Percentiles rank a stretch among this genome's conserved stretches.
Evolutionary conservation across 257 asterid genomes (phyloP).

Genomic region (Nicotiana attenuata): DNA sequence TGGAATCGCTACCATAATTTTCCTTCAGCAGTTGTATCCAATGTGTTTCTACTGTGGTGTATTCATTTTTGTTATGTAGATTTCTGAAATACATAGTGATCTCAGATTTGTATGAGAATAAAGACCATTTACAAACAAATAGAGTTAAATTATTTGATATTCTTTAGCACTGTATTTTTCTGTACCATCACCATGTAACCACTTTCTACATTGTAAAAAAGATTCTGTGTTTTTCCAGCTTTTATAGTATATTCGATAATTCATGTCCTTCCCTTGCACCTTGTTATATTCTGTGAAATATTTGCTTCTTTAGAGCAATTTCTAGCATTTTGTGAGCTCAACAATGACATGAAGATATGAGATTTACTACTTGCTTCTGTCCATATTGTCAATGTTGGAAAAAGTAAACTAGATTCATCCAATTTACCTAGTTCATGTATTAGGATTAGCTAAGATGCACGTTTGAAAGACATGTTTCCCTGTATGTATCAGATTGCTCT

Average conservation of each 20-base stretch:
- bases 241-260: neutral
- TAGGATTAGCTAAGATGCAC: too few species aligned
- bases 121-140: neutral
- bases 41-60: neutral
- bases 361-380: neutral
- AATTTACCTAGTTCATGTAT: too few species aligned
- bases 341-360: neutral
- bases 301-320: neutral
- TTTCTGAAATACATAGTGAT: neutral
- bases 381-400: neutral
- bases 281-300: neutral
- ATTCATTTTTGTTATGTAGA: slow-evolving; percentile 4
- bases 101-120: slow-evolving; percentile 7
- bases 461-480: too few species aligned
- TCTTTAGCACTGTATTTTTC: neutral
- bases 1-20: neutral
- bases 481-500: too few species aligned
- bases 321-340: neutral
- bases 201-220: neutral
- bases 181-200: neutral
- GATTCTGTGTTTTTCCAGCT: neutral
- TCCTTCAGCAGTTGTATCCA: neutral
- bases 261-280: neutral
- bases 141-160: too few species aligned
- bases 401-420: too few species aligned